Conservation (phyloP, 2,329 filamentous ascomycete species). For the Lomentospora prolificans region DNA sequence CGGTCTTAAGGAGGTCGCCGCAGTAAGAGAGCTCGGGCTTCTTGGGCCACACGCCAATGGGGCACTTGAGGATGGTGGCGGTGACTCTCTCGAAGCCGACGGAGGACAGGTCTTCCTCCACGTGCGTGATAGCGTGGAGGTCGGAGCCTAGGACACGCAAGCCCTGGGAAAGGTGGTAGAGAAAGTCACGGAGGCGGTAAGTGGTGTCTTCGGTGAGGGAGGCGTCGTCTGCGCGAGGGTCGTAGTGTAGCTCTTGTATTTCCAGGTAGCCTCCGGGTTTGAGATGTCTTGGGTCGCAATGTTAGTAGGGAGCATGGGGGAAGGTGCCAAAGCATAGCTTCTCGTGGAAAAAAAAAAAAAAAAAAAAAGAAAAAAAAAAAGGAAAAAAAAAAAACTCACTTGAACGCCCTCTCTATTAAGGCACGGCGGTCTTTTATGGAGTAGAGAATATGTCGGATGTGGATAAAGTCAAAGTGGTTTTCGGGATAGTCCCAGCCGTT, state of each 20-base stretch:
- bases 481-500: slow-evolving; percentile 38
- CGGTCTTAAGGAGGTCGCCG: slow-evolving; percentile 34
- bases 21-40: slow-evolving; percentile 31
- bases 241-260: slow-evolving; percentile 35
- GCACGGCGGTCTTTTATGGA: slow-evolving; percentile 31
- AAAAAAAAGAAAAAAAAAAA: no score
- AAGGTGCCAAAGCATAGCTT: no score
- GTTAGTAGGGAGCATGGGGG: not conserved
- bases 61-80: slow-evolving; percentile 34
- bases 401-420: slow-evolving; percentile 32
- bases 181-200: slow-evolving; percentile 38
- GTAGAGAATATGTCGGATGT: slow-evolving; percentile 36
- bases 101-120: slow-evolving; percentile 24
- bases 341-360: no score
- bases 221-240: slow-evolving; percentile 32
- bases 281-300: slow-evolving; percentile 27
- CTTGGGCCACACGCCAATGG: slow-evolving; percentile 38
- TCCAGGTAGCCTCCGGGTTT: slow-evolving; percentile 43
- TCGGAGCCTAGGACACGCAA: slow-evolving; percentile 31
- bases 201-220: slow-evolving; percentile 27
- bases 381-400: slow-evolving; percentile 20
- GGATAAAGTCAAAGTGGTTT: slow-evolving; percentile 37
- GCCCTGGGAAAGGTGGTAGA: slow-evolving; percentile 28
- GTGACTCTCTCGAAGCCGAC: slow-evolving; percentile 32
- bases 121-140: slow-evolving; percentile 26